Conservation (phyloP, 176 grass and related monocot genomes). For the Pharus latifolius region DNA sequence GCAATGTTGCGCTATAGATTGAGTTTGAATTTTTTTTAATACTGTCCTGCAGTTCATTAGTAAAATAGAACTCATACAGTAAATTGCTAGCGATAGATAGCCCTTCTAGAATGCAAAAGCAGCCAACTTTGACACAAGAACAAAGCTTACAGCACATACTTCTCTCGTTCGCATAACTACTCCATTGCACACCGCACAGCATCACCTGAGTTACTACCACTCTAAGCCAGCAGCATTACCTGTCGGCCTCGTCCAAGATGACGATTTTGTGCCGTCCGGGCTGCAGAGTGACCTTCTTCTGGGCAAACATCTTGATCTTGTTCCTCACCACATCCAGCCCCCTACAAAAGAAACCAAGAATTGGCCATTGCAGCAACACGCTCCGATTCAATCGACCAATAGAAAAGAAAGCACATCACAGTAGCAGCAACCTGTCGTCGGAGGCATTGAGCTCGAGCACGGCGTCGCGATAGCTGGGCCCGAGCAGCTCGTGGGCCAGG, state of each 20-base stretch:
- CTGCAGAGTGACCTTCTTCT: conserved; percentile 92
- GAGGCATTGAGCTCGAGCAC: conserved; percentile 97
- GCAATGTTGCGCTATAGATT: too few relatives aligned
- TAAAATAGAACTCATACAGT: background rate
- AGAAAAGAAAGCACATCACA: conserved; percentile 1
- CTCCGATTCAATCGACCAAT: too few relatives aligned
- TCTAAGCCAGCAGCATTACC: conserved; percentile 29
- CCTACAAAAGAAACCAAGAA: conserved; percentile 32
- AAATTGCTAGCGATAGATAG: background rate
- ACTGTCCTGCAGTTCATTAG: too few relatives aligned
- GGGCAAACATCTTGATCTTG: conserved; percentile 99
- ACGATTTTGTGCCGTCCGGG: conserved; percentile 82
- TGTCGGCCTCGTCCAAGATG: conserved; percentile 94
- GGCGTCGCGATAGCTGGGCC: conserved; percentile 77
- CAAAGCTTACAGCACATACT: background rate
- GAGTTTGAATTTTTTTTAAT: too few relatives aligned
- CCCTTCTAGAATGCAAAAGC: background rate
- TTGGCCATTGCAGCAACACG: background rate
- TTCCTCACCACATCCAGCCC: conserved; percentile 93
- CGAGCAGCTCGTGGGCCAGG: conserved; percentile 79
- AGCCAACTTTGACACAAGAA: background rate
- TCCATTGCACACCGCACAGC: background rate
- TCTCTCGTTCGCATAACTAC: background rate
- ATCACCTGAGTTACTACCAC: background rate
- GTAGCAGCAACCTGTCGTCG: conserved; percentile 58